Conservation (phyloP, 208 protist species). For the Vickermania spadyakhi region DNA sequence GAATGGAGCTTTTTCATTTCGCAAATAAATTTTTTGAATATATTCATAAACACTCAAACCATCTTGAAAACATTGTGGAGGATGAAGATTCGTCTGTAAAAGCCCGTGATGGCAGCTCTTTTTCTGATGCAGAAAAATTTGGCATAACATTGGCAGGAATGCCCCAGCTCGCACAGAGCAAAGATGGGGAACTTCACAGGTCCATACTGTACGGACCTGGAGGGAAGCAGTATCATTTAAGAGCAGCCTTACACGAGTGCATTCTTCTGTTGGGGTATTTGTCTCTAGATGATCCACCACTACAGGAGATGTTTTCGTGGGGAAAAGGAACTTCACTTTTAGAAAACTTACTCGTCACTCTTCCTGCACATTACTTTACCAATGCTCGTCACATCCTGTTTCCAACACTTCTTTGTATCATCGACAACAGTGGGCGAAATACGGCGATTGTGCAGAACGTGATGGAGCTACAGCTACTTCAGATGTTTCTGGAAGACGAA, state of each 20-base stretch:
- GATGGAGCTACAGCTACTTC: slow-evolving; percentile 58
- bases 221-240: slow-evolving; percentile 31
- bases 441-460: slow-evolving; percentile 40
- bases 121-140: slow-evolving; percentile 56
- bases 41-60: slow-evolving; percentile 36
- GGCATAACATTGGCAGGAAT: slow-evolving; percentile 51
- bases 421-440: slow-evolving; percentile 47
- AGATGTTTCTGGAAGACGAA: slow-evolving; percentile 54
- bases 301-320: slow-evolving; percentile 81
- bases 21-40: slow-evolving; percentile 62
- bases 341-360: slow-evolving; percentile 37
- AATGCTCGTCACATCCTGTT: slow-evolving; percentile 77
- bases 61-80: slow-evolving; percentile 41
- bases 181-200: not conserved
- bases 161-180: slow-evolving; percentile 15
- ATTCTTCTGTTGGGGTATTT: slow-evolving; percentile 75
- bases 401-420: slow-evolving; percentile 50
- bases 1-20: slow-evolving; percentile 70
- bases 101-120: slow-evolving; percentile 17
- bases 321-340: slow-evolving; percentile 60
- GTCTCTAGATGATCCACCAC: slow-evolving; percentile 50
- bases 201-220: slow-evolving; percentile 12
- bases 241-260: slow-evolving; percentile 71
- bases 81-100: slow-evolving; percentile 4
- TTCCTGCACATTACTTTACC: slow-evolving; percentile 79